These are phyloP conservation scores for Dryas alaskensis DNA, from an alignment of 306 rosid species.

Conservation along the genomic window DNA sequence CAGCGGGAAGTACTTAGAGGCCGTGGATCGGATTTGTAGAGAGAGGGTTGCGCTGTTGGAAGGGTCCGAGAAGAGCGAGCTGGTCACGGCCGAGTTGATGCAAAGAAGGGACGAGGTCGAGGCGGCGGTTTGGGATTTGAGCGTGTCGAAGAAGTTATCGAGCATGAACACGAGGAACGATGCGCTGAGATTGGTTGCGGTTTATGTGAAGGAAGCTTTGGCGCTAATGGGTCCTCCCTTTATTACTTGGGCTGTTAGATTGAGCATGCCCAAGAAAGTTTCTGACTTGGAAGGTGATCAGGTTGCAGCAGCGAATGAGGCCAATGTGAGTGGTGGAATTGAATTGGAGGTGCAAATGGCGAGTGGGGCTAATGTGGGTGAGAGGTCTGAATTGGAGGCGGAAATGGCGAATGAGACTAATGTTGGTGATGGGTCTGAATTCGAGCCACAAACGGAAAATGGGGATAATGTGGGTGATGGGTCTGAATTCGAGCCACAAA, in stretches of 20 bases:
- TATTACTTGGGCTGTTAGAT: conserved; percentile 30
- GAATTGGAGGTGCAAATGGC: neutral
- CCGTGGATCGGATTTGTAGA: conserved; percentile 61
- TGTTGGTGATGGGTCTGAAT: conserved; percentile 12
- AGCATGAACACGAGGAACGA: conserved; percentile 44
- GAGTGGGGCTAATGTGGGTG: neutral
- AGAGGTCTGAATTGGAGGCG: neutral
- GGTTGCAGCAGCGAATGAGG: neutral
- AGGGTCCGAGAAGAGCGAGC: conserved; percentile 19
- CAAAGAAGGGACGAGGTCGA: conserved; percentile 50
- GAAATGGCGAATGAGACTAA: neutral
- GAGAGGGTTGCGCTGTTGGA: conserved; percentile 38
- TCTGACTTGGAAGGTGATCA: neutral
- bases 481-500: neutral
- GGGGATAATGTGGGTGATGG: neutral
- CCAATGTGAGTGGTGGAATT: neutral
- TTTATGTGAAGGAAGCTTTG: conserved; percentile 59
- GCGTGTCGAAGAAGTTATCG: conserved; percentile 40
- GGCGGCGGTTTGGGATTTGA: conserved; percentile 50
- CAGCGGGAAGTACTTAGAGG: conserved; percentile 38
- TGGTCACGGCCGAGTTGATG: conserved; percentile 42
- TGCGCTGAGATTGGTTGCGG: conserved; percentile 43
- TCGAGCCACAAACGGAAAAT: neutral
- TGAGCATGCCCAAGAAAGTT: conserved; percentile 13
- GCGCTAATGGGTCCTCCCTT: conserved; percentile 51